Conservation (phyloP, 768 basidiomycete species). For the Lanmaoa rubissima region DNA sequence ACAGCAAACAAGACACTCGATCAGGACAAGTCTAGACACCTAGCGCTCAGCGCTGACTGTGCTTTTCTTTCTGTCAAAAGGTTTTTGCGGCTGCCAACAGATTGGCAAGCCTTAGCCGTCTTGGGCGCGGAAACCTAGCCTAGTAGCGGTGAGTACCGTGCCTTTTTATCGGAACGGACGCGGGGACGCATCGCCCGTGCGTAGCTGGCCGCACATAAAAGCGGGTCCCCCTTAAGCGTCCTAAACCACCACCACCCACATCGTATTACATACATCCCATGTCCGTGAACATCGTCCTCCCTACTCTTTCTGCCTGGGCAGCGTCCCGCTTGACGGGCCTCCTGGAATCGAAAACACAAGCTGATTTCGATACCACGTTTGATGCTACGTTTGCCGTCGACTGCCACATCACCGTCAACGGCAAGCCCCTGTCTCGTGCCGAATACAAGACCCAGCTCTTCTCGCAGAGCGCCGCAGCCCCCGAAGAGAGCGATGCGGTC, state of each 20-base stretch:
- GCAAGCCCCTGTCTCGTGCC: constrained; percentile 35
- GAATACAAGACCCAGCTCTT: constrained; percentile 41
- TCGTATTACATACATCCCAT: constrained; percentile 8
- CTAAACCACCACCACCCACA: background rate
- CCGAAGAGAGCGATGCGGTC: constrained; percentile 8
- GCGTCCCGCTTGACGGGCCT: constrained; percentile 38
- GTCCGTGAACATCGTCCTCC: constrained; percentile 35
- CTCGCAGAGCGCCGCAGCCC: constrained; percentile 24
- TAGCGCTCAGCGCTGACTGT: background rate
- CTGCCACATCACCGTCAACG: constrained; percentile 42
- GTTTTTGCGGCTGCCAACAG: background rate
- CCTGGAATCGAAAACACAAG: constrained; percentile 37
- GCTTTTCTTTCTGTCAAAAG: background rate
- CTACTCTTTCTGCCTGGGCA: constrained; percentile 43
- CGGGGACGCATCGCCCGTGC: too few species aligned
- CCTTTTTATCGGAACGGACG: background rate
- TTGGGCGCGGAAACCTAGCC: too few species aligned
- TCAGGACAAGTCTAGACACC: constrained; percentile 6
- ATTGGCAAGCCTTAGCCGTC: too few species aligned
- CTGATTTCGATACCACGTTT: constrained; percentile 38
- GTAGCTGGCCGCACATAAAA: constrained; percentile 10
- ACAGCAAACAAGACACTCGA: background rate
- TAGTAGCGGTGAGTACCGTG: background rate
- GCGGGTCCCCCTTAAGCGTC: background rate
- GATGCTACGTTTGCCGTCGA: constrained; percentile 39